Conservation (phyloP, 1,284 basidiomycete species). For the Fomitopsis pinicola region DNA sequence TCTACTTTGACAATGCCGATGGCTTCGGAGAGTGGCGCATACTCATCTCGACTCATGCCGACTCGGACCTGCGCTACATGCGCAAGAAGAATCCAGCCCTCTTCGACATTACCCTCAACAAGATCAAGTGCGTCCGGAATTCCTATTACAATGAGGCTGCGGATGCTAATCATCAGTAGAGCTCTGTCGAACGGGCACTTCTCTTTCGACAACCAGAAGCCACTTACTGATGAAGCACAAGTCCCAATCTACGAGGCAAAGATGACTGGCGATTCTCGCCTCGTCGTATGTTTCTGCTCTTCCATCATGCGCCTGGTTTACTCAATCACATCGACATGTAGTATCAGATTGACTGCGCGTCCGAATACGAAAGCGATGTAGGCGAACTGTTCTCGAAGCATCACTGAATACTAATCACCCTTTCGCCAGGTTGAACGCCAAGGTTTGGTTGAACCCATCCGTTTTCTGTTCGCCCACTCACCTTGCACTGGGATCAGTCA, state of each 20-base stretch:
- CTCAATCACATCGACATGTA: background rate
- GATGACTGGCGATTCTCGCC: background rate
- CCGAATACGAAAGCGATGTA: background rate
- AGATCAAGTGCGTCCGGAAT: conserved; percentile 43
- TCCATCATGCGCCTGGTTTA: background rate
- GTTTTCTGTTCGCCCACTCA: background rate
- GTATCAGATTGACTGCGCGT: background rate
- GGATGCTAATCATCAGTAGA: conserved; percentile 27
- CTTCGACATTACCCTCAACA: conserved; percentile 49
- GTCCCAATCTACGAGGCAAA: conserved; percentile 50
- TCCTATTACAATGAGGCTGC: background rate
- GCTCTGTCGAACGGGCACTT: conserved; percentile 65
- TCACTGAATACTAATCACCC: too few species aligned
- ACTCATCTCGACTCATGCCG: conserved; percentile 41
- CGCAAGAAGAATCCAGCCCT: conserved; percentile 36
- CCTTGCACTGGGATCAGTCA: background rate
- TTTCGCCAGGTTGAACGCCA: background rate
- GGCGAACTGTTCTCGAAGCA: conserved; percentile 27
- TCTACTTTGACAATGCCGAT: conserved; percentile 47
- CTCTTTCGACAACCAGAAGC: conserved; percentile 64
- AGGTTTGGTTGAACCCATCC: background rate
- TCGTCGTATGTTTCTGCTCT: background rate
- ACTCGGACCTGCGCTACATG: conserved; percentile 37
- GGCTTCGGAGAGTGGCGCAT: conserved; percentile 54
- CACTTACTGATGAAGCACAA: conserved; percentile 43